A percentile compares a stretch with the other conserved stretches of the same genome.
Evolutionary conservation across 768 basidiomycete genomes (phyloP).

Genomic region (Leccinum truebloodii): DNA sequence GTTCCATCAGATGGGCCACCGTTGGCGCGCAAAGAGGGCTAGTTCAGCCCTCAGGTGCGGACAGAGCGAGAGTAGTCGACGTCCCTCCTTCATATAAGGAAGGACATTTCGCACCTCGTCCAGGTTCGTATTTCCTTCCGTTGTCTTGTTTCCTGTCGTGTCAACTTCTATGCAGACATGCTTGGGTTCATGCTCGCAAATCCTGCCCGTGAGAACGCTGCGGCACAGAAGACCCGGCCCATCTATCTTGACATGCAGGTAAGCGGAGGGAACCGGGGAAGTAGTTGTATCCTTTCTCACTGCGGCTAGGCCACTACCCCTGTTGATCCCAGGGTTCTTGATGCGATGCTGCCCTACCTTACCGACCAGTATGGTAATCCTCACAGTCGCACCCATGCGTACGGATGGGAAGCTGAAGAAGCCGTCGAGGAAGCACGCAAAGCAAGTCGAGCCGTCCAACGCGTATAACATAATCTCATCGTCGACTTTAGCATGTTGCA

Average conservation of each 20-base stretch:
- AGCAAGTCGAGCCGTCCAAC: conserved; percentile 40
- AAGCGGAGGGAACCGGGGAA: conserved; percentile 20
- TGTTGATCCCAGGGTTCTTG: conserved; percentile 93
- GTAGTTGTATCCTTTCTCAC: conserved; percentile 8
- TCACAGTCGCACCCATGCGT: conserved; percentile 97
- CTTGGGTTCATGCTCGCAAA: conserved; percentile 82
- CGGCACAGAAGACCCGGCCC: conserved; percentile 69
- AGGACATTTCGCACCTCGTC: conserved; percentile 64
- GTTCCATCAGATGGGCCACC: conserved; percentile 24
- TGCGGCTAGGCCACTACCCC: conserved; percentile 86
- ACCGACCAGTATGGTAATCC: conserved; percentile 98
- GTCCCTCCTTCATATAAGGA: conserved; percentile 74
- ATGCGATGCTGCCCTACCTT: conserved; percentile 93
- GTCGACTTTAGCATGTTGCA: conserved; percentile 69
- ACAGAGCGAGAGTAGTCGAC: conserved; percentile 81
- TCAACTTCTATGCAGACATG: conserved; percentile 60
- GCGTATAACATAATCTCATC: neutral
- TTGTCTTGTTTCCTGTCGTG: neutral
- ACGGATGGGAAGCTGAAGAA: conserved; percentile 98
- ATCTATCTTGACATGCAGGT: conserved; percentile 99
- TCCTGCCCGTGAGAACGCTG: conserved; percentile 56
- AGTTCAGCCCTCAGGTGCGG: conserved; percentile 81
- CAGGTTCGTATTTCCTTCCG: conserved; percentile 47
- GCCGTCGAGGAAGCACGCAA: conserved; percentile 92
- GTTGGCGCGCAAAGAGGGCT: conserved; percentile 52